These are phyloP conservation scores for Penicillium palitans DNA, from an alignment of 2,329 filamentous ascomycete species.

Conservation along the genomic window DNA sequence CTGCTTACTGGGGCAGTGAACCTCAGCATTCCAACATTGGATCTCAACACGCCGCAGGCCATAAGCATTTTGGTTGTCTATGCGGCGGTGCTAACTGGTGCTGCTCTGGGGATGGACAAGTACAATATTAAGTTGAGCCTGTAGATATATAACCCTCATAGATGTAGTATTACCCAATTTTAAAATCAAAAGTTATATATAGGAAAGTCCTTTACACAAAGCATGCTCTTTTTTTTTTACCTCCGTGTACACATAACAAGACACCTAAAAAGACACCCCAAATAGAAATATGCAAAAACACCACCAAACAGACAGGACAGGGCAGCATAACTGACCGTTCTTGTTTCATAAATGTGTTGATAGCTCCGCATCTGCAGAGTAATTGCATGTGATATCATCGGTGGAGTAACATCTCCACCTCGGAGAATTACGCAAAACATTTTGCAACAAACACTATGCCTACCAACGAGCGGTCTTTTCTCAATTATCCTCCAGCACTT, in stretches of 20 bases:
- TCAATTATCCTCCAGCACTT: conserved; percentile 41
- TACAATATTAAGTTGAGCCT: conserved; percentile 38
- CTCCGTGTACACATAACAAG: too few relatives aligned
- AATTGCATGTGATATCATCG: conserved; percentile 10
- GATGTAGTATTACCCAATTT: not conserved
- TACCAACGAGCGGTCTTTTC: conserved; percentile 24
- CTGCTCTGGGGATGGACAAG: conserved; percentile 55
- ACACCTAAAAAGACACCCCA: too few relatives aligned
- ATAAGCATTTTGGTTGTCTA: conserved; percentile 78
- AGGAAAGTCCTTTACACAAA: too few relatives aligned
- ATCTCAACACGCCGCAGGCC: conserved; percentile 63
- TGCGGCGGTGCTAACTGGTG: conserved; percentile 62
- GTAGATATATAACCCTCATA: conserved; percentile 15
- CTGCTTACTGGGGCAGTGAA: conserved; percentile 87
- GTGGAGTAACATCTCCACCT: not conserved
- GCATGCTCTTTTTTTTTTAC: too few relatives aligned
- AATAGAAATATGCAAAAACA: too few relatives aligned
- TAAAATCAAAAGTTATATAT: not conserved
- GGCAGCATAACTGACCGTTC: too few relatives aligned
- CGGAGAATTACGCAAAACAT: not conserved
- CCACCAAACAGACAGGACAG: too few relatives aligned
- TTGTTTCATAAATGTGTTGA: not conserved
- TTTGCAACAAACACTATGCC: conserved; percentile 22
- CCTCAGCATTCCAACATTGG: conserved; percentile 77
- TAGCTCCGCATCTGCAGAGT: not conserved